A percentile compares a stretch with the other conserved stretches of the same genome.
phyloP scores from a whole-genome alignment of 2,329 filamentous ascomycete genomes.

The Alternaria dauci region DNA sequence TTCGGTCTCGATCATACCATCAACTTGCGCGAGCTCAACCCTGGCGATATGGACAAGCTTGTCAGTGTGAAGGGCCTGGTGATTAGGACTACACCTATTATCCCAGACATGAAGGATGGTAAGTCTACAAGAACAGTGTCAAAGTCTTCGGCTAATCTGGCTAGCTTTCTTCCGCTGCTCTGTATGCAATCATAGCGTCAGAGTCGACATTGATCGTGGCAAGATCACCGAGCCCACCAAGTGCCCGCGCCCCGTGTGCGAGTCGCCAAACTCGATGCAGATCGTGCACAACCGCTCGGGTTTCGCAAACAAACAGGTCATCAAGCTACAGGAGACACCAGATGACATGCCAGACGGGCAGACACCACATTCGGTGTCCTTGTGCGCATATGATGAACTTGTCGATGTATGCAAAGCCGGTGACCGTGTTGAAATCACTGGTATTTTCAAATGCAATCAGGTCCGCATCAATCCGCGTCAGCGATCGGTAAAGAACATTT shows the following conservation, averaged over 20 bases:
- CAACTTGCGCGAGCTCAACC: conserved; percentile 94
- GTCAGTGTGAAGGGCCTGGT: conserved; percentile 95
- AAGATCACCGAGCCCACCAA: conserved; percentile 94
- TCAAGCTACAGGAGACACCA: conserved; percentile 97
- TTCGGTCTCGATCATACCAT: conserved; percentile 87
- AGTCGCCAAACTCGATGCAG: conserved; percentile 93
- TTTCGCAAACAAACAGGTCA: conserved; percentile 97
- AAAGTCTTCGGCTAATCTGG: conserved; percentile 18
- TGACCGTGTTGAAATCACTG: conserved; percentile 93
- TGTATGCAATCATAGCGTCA: conserved; percentile 88
- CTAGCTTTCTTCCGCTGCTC: conserved; percentile 93
- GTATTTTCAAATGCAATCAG: conserved; percentile 94
- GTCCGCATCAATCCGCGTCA: conserved; percentile 94
- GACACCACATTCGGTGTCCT: conserved; percentile 94
- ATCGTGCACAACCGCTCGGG: conserved; percentile 95
- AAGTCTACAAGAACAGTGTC: conserved; percentile 17
- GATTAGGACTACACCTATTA: conserved; percentile 93
- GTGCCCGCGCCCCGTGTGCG: conserved; percentile 84
- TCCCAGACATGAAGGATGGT: conserved; percentile 96
- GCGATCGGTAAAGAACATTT: conserved; percentile 89
- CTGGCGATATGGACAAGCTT: conserved; percentile 95
- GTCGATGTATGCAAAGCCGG: conserved; percentile 98
- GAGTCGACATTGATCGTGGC: conserved; percentile 91
- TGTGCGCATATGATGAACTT: conserved; percentile 95
- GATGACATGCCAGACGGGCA: conserved; percentile 94